These are phyloP conservation scores for Cubamyces lactineus DNA, from an alignment of 768 basidiomycete genomes.

Conservation along the genomic window DNA sequence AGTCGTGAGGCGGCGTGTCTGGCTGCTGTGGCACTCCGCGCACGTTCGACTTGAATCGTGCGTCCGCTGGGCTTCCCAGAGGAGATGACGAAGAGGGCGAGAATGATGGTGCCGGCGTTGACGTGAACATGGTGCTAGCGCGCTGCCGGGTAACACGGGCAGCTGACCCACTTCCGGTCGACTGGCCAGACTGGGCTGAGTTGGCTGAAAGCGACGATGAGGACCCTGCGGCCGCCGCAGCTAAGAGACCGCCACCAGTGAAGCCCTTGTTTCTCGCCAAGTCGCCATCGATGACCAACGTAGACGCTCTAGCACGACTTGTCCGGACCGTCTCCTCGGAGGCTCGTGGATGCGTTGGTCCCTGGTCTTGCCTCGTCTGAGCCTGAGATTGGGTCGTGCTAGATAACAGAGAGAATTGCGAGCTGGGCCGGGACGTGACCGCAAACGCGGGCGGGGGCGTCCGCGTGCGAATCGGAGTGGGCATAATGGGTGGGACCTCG, in stretches of 20 bases:
- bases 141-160: constrained; percentile 10
- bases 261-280: constrained; percentile 26
- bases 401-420: constrained; percentile 31
- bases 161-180: constrained; percentile 10
- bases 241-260: constrained; percentile 32
- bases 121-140: constrained; percentile 13
- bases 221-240: constrained; percentile 1
- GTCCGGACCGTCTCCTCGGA: constrained; percentile 17
- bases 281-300: constrained; percentile 26
- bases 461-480: constrained; percentile 37
- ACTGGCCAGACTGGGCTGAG: constrained; percentile 11
- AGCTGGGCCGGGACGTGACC: constrained; percentile 40
- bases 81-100: constrained; percentile 13
- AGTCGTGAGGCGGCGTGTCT: constrained; percentile 4
- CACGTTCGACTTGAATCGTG: constrained; percentile 11
- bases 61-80: constrained; percentile 10
- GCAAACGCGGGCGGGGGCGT: constrained; percentile 37
- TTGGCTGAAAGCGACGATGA: constrained; percentile 4
- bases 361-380: not conserved
- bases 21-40: constrained; percentile 1
- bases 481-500: constrained; percentile 35
- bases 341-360: not conserved
- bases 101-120: constrained; percentile 10
- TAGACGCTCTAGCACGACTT: constrained; percentile 18
- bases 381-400: constrained; percentile 1